A percentile compares a stretch with the other conserved stretches of the same genome.
Evolutionary conservation across 768 basidiomycete genomes (phyloP).

Genomic region (Lentinula sp.): DNA sequence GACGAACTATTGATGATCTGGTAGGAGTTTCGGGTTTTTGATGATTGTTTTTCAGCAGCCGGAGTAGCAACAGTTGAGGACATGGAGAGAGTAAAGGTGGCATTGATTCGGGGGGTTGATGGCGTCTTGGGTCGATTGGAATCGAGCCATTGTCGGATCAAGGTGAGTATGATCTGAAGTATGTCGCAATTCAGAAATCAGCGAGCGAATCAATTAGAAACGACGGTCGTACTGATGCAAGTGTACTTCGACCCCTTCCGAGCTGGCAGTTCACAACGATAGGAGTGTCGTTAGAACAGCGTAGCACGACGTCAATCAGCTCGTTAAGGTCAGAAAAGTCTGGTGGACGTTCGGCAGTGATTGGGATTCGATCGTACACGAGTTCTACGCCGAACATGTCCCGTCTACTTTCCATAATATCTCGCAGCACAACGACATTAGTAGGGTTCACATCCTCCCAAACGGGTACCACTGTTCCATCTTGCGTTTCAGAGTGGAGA

Average conservation of each 20-base stretch:
- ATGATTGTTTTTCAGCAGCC: neutral
- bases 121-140: constrained; percentile 28
- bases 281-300: constrained; percentile 63
- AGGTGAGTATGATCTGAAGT: constrained; percentile 64
- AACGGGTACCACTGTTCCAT: constrained; percentile 85
- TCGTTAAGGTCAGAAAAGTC: constrained; percentile 72
- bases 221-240: constrained; percentile 58
- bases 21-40: constrained; percentile 54
- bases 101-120: constrained; percentile 23
- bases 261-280: constrained; percentile 96
- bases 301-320: constrained; percentile 72
- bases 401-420: constrained; percentile 70
- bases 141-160: constrained; percentile 82
- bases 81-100: constrained; percentile 38
- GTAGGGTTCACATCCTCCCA: constrained; percentile 84
- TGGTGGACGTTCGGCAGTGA: constrained; percentile 84
- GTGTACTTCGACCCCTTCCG: constrained; percentile 85
- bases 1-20: constrained; percentile 83
- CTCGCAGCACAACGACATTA: constrained; percentile 78
- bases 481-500: constrained; percentile 82
- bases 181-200: neutral
- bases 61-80: constrained; percentile 27
- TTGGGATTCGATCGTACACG: constrained; percentile 80
- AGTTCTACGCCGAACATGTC: constrained; percentile 51
- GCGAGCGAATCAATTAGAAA: neutral